Conservation (phyloP, 2,329 filamentous ascomycete species). For the Alternaria alternata region DNA sequence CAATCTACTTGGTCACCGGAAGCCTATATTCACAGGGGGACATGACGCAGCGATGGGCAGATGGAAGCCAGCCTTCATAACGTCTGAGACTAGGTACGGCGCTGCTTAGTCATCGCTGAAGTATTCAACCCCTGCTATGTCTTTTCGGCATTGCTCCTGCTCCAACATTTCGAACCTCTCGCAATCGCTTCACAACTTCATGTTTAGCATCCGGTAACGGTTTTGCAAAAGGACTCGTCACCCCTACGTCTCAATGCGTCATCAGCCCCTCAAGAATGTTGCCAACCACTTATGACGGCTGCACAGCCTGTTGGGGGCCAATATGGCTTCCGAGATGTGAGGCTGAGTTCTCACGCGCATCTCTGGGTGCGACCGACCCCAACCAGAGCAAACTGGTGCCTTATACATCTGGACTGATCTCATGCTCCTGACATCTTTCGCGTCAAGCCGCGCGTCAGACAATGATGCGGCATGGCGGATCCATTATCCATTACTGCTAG, state of each 20-base stretch:
- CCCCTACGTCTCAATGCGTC: not conserved
- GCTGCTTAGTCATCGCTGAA: not conserved
- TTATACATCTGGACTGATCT: not conserved
- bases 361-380: not conserved
- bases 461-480: slow-evolving; percentile 21
- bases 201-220: not conserved
- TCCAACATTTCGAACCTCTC: not conserved
- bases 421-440: not conserved
- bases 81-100: not conserved
- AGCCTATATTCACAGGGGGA: not conserved
- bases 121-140: not conserved
- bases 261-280: not conserved
- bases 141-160: not conserved
- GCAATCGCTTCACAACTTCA: not conserved
- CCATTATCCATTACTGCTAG: slow-evolving; percentile 30
- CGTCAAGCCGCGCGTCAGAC: slow-evolving; percentile 2
- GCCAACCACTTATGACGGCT: not conserved
- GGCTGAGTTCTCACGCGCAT: slow-evolving; percentile 5
- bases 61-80: not conserved
- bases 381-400: slow-evolving; percentile 11
- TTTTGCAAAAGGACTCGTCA: not conserved
- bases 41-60: not conserved
- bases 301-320: not conserved
- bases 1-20: not conserved
- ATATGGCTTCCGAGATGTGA: slow-evolving; percentile 5